Evolutionary conservation across 176 grass and related monocot genomes (phyloP).

Genomic region (Elymus sibiricus): DNA sequence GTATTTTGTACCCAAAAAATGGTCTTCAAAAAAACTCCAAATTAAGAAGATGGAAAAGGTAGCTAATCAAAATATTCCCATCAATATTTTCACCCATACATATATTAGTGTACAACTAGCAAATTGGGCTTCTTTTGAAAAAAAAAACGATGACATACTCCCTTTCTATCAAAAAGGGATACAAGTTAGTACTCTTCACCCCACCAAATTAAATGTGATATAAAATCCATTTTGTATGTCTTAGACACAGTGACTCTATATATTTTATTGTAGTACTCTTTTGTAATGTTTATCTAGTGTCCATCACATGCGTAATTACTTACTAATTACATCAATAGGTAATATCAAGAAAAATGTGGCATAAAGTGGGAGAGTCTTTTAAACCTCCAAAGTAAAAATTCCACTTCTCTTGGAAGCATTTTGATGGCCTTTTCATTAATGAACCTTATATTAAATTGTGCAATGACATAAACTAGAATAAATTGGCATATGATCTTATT

Average conservation of each 20-base stretch:
- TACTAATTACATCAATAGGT: constrained; percentile 55
- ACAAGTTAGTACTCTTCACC: background rate
- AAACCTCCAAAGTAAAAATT: constrained; percentile 84
- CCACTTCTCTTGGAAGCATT: background rate
- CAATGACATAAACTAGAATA: background rate
- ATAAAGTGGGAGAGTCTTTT: constrained; percentile 86
- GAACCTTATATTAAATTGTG: background rate
- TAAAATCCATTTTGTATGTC: background rate
- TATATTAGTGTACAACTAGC: background rate
- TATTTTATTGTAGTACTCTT: background rate
- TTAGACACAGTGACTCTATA: no score
- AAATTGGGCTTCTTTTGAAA: background rate
- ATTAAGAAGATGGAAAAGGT: background rate
- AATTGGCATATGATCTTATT: background rate
- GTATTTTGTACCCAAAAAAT: background rate
- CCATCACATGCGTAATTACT: background rate
- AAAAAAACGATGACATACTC: background rate
- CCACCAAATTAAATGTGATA: background rate
- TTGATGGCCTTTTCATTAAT: background rate
- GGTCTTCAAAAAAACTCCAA: background rate
- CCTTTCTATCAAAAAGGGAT: background rate
- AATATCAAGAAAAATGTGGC: constrained; percentile 82
- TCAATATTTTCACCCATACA: background rate
- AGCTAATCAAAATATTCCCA: background rate
- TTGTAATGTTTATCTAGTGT: background rate